Evolutionary conservation across 768 basidiomycete genomes (phyloP).

Genomic region (Megacollybia marginata): DNA sequence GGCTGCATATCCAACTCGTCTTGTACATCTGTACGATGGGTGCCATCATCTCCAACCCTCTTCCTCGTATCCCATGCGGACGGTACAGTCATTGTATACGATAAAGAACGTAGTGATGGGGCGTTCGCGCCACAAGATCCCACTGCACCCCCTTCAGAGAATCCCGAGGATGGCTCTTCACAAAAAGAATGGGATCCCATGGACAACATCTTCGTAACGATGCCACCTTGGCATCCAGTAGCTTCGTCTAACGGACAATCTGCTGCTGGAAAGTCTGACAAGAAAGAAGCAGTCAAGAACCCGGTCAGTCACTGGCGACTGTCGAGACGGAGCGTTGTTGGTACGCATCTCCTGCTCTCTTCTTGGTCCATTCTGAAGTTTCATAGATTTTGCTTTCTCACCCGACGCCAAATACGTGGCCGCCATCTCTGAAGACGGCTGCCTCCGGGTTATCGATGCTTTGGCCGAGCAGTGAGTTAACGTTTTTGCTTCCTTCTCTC

Average conservation of each 20-base stretch:
- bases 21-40: constrained; percentile 89
- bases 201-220: constrained; percentile 70
- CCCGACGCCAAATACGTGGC: constrained; percentile 90
- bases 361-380: background rate
- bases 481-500: background rate
- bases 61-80: constrained; percentile 87
- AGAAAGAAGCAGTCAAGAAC: constrained; percentile 70
- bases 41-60: constrained; percentile 69
- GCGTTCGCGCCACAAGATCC: constrained; percentile 61
- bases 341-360: constrained; percentile 29
- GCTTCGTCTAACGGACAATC: constrained; percentile 18
- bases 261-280: constrained; percentile 35
- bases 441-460: constrained; percentile 83
- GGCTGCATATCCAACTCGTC: constrained; percentile 75
- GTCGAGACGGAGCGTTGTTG: constrained; percentile 62
- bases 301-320: constrained; percentile 90
- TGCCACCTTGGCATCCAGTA: constrained; percentile 81
- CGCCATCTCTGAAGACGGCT: constrained; percentile 88
- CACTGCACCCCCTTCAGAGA: constrained; percentile 14
- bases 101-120: constrained; percentile 87
- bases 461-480: constrained; percentile 70
- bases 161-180: constrained; percentile 21
- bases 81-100: constrained; percentile 83
- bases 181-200: constrained; percentile 68
- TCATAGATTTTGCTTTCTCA: constrained; percentile 82